These are phyloP conservation scores for Hamigera avellanea DNA, from an alignment of 495 filamentous ascomycete genomes.

Conservation along the genomic window DNA sequence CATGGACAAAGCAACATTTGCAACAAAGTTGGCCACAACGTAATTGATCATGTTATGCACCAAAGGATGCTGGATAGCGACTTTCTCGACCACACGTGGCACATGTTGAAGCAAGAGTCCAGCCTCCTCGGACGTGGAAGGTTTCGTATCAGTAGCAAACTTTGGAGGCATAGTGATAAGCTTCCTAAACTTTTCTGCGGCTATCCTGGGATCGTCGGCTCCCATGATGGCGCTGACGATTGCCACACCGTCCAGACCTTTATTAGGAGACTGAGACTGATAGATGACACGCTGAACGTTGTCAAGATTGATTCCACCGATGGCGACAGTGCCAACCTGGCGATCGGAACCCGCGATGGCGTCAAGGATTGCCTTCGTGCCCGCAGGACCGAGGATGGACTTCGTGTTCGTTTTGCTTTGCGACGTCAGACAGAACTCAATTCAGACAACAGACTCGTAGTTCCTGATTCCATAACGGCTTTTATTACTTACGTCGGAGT, in stretches of 20 bases:
- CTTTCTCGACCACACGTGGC: constrained; percentile 43
- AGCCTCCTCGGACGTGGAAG: constrained; percentile 19
- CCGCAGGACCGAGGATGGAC: constrained; percentile 69
- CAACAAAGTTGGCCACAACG: constrained; percentile 86
- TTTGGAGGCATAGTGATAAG: constrained; percentile 38
- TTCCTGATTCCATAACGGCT: background rate
- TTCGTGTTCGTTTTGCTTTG: constrained; percentile 57
- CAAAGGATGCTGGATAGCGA: constrained; percentile 55
- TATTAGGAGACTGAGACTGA: constrained; percentile 40
- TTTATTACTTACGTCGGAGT: constrained; percentile 54
- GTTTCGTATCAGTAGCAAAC: constrained; percentile 24
- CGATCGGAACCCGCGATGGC: constrained; percentile 35
- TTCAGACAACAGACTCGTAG: background rate
- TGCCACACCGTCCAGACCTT: constrained; percentile 65
- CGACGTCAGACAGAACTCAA: constrained; percentile 3
- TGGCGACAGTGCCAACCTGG: constrained; percentile 56
- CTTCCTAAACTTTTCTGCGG: constrained; percentile 42
- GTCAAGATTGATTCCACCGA: constrained; percentile 75
- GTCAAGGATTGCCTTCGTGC: constrained; percentile 56
- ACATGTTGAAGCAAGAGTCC: constrained; percentile 30
- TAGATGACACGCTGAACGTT: constrained; percentile 66
- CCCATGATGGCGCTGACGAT: constrained; percentile 85
- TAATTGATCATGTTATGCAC: constrained; percentile 96
- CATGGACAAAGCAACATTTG: constrained; percentile 76
- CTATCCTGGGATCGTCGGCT: constrained; percentile 48